Base-by-base conservation (phyloP, 1,139 yeast species). In the Kodamaea ohmeri region DNA sequence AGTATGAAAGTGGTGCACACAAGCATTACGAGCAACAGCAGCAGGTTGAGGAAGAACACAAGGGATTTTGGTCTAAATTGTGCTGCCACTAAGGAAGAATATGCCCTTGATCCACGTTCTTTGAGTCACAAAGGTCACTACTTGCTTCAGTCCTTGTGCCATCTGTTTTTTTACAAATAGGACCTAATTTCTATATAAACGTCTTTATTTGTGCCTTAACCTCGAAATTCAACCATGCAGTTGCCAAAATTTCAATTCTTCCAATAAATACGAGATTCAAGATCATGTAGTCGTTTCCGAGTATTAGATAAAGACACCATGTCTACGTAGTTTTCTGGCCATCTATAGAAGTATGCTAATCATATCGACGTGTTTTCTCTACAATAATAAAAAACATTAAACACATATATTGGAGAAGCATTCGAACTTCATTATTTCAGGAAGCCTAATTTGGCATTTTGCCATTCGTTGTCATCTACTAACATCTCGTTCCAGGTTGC, bases 401-500 rank as follows among this genome's bases (percentile, higher is more conserved):
- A 17, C 13, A 17, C 18, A 12, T 32, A 32, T n/a, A n/a, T n/a
- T n/a, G n/a, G n/a, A n/a, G n/a, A n/a, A n/a, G n/a, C n/a, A n/a
- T 27, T 25, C 21, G 21, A n/a, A 25, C 8, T 24, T 5, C 16
- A 12, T 17, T 25, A 13, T 19, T 31, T 26, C 20, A 34, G 24
- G 27, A 40, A 40, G 14, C 43, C 43, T 16, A 31, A 18, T 28
- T 37, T 32, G 9, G 44, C 42, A 34, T 35, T 37, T 12, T 38
- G 45, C 52, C 55, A 51, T 42, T 63, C 69, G 17, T 57, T 64
- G 7, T 46, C 48, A 27, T 62, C 53, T 22, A 67, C 65, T 41
- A 63, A 67, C 76, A 75, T 74, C 43, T 74, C 78, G 36, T 59
- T 62, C 60, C 73, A 71, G 2, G 79, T 73, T 16, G 55, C 52